A percentile compares a stretch with the other conserved stretches of the same genome.
These are phyloP conservation scores for Penicillium paneum DNA, from an alignment of 2,329 filamentous ascomycete species.

Conservation along the genomic window DNA sequence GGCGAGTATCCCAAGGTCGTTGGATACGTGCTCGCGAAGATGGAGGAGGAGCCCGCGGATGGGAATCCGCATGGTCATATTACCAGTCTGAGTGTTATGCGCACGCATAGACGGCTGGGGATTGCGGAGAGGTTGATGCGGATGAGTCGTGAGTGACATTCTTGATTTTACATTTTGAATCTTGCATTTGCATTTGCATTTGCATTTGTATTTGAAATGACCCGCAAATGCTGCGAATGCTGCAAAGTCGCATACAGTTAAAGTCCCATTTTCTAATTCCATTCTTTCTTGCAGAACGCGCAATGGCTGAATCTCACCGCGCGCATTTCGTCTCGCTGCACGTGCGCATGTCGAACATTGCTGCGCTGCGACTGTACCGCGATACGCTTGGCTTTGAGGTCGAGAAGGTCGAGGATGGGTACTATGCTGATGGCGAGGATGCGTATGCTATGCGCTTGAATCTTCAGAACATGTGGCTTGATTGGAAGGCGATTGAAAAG, in stretches of 20 bases:
- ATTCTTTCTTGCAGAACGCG: slow-evolving; percentile 61
- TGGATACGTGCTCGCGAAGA: slow-evolving; percentile 98
- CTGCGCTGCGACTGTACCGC: slow-evolving; percentile 87
- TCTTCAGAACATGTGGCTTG: slow-evolving; percentile 53
- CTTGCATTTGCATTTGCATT: neutral
- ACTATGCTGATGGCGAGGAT: slow-evolving; percentile 94
- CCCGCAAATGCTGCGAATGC: neutral
- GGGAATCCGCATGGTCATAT: slow-evolving; percentile 94
- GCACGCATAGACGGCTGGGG: slow-evolving; percentile 84
- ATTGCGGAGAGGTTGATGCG: slow-evolving; percentile 98
- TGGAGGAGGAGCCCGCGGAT: slow-evolving; percentile 95
- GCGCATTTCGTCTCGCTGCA: slow-evolving; percentile 93
- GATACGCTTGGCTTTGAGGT: slow-evolving; percentile 86
- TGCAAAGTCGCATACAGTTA: neutral
- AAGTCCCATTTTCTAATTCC: neutral
- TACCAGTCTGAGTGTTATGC: slow-evolving; percentile 91
- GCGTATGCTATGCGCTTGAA: slow-evolving; percentile 93
- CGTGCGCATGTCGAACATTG: slow-evolving; percentile 89
- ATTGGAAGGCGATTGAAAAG: slow-evolving; percentile 48
- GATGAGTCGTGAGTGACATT: slow-evolving; percentile 71
- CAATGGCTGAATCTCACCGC: slow-evolving; percentile 93
- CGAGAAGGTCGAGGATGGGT: slow-evolving; percentile 59
- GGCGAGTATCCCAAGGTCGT: slow-evolving; percentile 88
- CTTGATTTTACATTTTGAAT: slow-evolving; percentile 3
- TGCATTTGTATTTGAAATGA: neutral